Evolutionary conservation across 352 stramenopile genomes (phyloP), one percentile per base, ranked within the genome.

Genomic region (Globisporangium radiosum): DNA sequence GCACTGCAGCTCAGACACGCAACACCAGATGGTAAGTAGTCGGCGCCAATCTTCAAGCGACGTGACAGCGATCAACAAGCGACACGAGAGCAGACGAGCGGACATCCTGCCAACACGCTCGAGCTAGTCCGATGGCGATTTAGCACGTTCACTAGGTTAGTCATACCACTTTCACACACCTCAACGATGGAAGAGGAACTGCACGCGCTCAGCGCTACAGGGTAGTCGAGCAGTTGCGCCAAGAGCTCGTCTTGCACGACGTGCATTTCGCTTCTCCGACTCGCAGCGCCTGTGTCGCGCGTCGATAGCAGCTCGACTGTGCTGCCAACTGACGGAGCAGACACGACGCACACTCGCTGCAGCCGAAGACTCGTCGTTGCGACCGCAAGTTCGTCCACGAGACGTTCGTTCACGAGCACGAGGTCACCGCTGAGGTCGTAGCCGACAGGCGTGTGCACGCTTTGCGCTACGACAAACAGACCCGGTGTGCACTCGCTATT

Each of bases 171-270:
- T 19, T 19, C 7, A 47, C 14, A 40, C 47, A 90, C 80, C 80
- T 90, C 81, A n/a, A 88, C 54, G 77, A 88, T 90, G 11, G 63
- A 45, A 0, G 17, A 19, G 17, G 67, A 72, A 13, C 55, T 57
- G 48, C 81, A 90, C 43, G 86, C 76, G 56, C 78, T 81, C 37
- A 90, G 64, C 2, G 72, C 73, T 25, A 92, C 62, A 4, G 79
- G 82, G 62, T 92, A 92, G 65, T 88, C 76, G 19, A 92, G 56
- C 4, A 76, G 38, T 6, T 48, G 58, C 11, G 81, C 79, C 37
- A 92, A 47, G 13, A 62, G 33, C 4, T 61, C 47, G 47, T 92
- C 82, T 17, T 52, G 37, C 11, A 85, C 62, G 7, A 76, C 5
- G 5, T 48, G 38, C 10, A 60, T n/a, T 1, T 37, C 11, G 8